Evolutionary conservation across 257 asterid genomes (phyloP), one percentile per base, ranked within the genome.

Genomic region (Eustoma russellianum): DNA sequence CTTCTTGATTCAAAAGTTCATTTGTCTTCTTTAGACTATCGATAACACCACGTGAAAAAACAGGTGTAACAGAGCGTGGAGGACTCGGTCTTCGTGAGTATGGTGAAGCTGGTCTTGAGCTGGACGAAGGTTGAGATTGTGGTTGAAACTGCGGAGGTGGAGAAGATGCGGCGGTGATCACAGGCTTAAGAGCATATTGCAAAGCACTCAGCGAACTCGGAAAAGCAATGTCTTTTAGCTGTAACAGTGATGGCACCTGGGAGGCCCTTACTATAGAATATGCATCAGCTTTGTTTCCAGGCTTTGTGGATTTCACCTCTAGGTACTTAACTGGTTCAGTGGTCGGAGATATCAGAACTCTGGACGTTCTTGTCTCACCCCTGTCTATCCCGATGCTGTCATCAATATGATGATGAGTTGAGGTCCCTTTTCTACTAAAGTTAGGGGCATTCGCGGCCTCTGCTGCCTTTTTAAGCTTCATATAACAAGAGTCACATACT

Each of bases 131-230:
- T 45, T 70, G 90, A 18, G 64, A 13, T 44, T 65, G 87, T 33
- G 70, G 68, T 33, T 54, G 82, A 17, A n/a, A n/a, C n/a, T n/a
- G n/a, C n/a, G 48, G 81, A 3, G 59, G 77, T 45, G 65, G 57
- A 46, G 55, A 75, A 53, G 85, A 75, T 13, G 77, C 13, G 38
- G 78, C 52, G 2, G 80, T 70, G 17, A 47, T 56, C 24, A 66
- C 80, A 5, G 98, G 95, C 72, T 79, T 92, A 61, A 85, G 68
- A 46, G 95, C 97, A 63, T 63, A 60, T 17, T 85, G 98, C 58
- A 88, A 80, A 41, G 94, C 97, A 53, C 98, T 85, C 9, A 92
- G 87, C 17, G 98, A 88, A 70, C 94, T 85, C 0, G 98, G 97
- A 68, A 92, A 92, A 48, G 95, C 84, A 34, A 88, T 60, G 65